Percentiles rank a stretch among this genome's conserved stretches.
Conservation (phyloP, 441 rosid genomes). For the Pelargonium fulgidum region DNA sequence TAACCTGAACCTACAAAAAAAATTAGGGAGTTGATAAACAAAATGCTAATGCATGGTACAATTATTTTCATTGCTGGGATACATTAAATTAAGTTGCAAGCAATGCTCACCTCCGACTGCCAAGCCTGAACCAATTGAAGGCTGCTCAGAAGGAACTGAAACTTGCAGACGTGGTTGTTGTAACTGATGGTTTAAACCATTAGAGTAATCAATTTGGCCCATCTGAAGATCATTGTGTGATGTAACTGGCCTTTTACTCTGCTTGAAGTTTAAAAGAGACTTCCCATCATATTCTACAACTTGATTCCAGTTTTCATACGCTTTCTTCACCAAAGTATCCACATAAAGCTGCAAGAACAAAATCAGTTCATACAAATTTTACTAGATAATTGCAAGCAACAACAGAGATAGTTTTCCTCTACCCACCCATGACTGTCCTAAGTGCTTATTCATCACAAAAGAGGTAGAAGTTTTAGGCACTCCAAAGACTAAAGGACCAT, state of each 20-base stretch:
- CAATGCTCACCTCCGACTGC: conserved; percentile 51
- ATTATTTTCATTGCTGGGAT: not conserved
- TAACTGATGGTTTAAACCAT: conserved; percentile 46
- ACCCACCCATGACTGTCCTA: too few relatives aligned
- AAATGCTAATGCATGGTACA: not conserved
- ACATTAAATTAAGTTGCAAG: not conserved
- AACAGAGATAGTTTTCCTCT: not conserved
- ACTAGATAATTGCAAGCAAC: not conserved
- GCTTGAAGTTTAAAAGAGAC: conserved; percentile 61
- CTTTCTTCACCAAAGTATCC: conserved; percentile 84
- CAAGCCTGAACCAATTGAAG: conserved; percentile 43
- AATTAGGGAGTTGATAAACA: not conserved
- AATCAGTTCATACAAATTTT: not conserved
- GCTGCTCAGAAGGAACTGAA: conserved; percentile 45
- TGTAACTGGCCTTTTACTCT: conserved; percentile 41
- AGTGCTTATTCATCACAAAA: too few relatives aligned
- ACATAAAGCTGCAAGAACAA: conserved; percentile 63
- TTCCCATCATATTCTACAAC: conserved; percentile 94
- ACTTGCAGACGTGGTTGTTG: conserved; percentile 46
- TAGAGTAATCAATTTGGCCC: conserved; percentile 40
- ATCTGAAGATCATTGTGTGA: conserved; percentile 46
- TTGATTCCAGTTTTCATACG: conserved; percentile 86
- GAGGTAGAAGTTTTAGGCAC: not conserved
- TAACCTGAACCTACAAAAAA: conserved; percentile 39
- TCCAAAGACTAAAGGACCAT: not conserved